phyloP scores from a whole-genome alignment of 2,329 filamentous ascomycete species.

The Grosmannia clavigera region DNA sequence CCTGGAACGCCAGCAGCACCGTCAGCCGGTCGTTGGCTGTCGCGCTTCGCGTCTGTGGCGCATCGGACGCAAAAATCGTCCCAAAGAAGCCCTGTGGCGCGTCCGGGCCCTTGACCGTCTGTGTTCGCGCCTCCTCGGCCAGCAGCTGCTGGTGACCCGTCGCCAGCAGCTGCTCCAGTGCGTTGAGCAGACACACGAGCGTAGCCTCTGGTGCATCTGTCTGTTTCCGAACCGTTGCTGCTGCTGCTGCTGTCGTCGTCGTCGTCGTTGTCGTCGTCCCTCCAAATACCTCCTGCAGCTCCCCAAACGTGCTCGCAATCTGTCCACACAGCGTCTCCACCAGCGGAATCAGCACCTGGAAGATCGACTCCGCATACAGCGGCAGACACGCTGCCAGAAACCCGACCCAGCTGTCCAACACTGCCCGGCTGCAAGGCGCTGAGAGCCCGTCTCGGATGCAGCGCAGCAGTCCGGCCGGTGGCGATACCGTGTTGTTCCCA shows the following conservation, averaged over 20 bases:
- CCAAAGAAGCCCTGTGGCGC: constrained; percentile 82
- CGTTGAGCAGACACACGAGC: constrained; percentile 78
- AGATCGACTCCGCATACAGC: constrained; percentile 72
- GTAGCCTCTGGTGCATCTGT: constrained; percentile 51
- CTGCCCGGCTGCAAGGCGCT: constrained; percentile 57
- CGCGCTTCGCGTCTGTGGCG: constrained; percentile 61
- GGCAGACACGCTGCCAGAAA: constrained; percentile 77
- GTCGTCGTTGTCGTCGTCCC: constrained; percentile 12
- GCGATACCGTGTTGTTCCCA: constrained; percentile 22
- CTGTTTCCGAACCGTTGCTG: constrained; percentile 10
- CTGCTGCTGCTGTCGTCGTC: no score
- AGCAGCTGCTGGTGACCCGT: constrained; percentile 74
- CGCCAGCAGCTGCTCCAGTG: constrained; percentile 80
- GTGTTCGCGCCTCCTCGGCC: constrained; percentile 58
- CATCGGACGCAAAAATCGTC: constrained; percentile 76
- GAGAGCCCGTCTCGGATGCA: constrained; percentile 74
- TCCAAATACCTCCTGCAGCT: constrained; percentile 52
- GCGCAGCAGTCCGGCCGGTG: constrained; percentile 62
- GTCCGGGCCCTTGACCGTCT: constrained; percentile 64
- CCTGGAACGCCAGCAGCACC: constrained; percentile 91
- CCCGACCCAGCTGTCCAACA: constrained; percentile 83
- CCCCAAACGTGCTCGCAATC: constrained; percentile 59
- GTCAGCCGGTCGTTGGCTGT: constrained; percentile 91
- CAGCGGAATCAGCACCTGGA: constrained; percentile 79
- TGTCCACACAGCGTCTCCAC: constrained; percentile 81